These are phyloP conservation scores for Phytophthora hybrid DNA, from an alignment of 352 stramenopile genomes.

Conservation along the genomic window DNA sequence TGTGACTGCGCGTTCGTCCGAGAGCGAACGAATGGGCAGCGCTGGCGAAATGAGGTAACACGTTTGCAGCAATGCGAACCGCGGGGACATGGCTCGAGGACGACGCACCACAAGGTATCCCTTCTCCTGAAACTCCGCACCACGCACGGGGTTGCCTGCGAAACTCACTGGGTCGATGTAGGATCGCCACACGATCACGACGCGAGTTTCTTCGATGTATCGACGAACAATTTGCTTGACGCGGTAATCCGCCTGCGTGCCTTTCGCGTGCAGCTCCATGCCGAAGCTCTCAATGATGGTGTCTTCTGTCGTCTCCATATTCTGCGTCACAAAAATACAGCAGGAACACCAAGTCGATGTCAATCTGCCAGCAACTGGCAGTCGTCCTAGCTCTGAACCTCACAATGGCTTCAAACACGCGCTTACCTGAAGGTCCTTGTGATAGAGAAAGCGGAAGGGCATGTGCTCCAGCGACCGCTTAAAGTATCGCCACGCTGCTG, in stretches of 20 bases:
- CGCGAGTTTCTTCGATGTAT: slow-evolving; percentile 53
- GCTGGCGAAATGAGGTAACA: slow-evolving; percentile 66
- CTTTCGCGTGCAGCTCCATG: slow-evolving; percentile 63
- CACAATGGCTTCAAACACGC: background rate
- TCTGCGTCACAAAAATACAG: slow-evolving; percentile 10
- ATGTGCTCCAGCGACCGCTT: slow-evolving; percentile 50
- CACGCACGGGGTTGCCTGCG: slow-evolving; percentile 45
- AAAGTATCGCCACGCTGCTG: slow-evolving; percentile 61
- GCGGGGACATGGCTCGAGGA: slow-evolving; percentile 34
- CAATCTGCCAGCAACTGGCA: background rate
- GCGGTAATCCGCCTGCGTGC: slow-evolving; percentile 56
- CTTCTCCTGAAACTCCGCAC: slow-evolving; percentile 61
- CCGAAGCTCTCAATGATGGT: slow-evolving; percentile 68
- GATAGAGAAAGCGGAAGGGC: slow-evolving; percentile 53
- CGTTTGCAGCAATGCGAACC: slow-evolving; percentile 55
- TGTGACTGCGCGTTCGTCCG: slow-evolving; percentile 37
- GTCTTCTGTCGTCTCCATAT: slow-evolving; percentile 49
- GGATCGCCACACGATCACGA: slow-evolving; percentile 67
- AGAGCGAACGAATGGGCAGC: slow-evolving; percentile 41
- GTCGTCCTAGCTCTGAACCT: background rate
- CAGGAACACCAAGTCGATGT: background rate
- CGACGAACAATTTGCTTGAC: slow-evolving; percentile 64
- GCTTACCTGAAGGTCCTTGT: slow-evolving; percentile 53
- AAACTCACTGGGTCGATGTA: slow-evolving; percentile 71
- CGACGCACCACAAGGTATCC: slow-evolving; percentile 65